A percentile compares a stretch with the other conserved stretches of the same genome.
phyloP scores from a whole-genome alignment of 2,329 filamentous ascomycete genomes.

The Pseudocercospora fijiensis region DNA sequence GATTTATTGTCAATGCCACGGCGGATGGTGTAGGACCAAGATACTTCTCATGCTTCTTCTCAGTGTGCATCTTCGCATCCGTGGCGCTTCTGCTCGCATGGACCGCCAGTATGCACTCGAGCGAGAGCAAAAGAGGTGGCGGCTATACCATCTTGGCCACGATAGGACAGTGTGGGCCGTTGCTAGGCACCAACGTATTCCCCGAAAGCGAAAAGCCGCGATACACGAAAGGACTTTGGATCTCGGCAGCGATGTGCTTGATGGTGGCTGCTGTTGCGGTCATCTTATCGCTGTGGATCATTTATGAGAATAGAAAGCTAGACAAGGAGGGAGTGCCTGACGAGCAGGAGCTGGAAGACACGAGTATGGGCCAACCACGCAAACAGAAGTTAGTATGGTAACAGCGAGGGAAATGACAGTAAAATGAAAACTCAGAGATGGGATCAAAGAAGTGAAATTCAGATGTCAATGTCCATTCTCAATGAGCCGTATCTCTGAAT shows the following conservation, averaged over 20 bases:
- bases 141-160: conserved; percentile 42
- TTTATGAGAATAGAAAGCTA: conserved; percentile 61
- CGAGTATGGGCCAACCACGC: conserved; percentile 18
- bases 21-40: conserved; percentile 37
- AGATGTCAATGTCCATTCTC: conserved; percentile 9
- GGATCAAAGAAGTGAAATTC: conserved; percentile 3
- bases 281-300: conserved; percentile 54
- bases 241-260: conserved; percentile 63
- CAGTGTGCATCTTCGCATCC: conserved; percentile 42
- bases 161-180: conserved; percentile 66
- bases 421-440: background rate
- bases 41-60: conserved; percentile 43
- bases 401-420: background rate
- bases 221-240: conserved; percentile 56
- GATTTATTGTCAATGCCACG: conserved; percentile 45
- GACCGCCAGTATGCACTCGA: conserved; percentile 42
- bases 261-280: conserved; percentile 59
- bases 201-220: conserved; percentile 51
- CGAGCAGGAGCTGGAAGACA: conserved; percentile 29
- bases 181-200: conserved; percentile 59
- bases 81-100: conserved; percentile 41
- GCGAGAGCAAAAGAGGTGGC: conserved; percentile 41
- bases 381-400: conserved; percentile 18
- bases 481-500: background rate
- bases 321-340: conserved; percentile 46